phyloP scores from a whole-genome alignment of 2,329 filamentous ascomycete species.

The Exophiala spinifera region DNA sequence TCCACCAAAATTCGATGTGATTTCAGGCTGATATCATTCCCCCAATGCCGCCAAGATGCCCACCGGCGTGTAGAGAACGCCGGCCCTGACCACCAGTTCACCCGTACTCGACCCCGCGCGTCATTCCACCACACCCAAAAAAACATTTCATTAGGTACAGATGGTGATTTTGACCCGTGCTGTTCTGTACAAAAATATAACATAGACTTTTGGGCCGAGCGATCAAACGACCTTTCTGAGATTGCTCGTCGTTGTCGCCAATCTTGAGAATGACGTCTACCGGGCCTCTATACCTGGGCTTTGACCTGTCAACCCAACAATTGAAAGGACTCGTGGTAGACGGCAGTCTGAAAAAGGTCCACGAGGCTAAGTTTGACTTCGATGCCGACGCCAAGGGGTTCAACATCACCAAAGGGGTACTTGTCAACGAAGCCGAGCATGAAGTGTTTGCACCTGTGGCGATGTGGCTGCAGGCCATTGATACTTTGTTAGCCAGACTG shows the following conservation, averaged over 20 bases:
- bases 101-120: slow-evolving; percentile 11
- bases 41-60: slow-evolving; percentile 14
- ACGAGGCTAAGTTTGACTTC: slow-evolving; percentile 91
- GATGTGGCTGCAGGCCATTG: slow-evolving; percentile 90
- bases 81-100: not conserved
- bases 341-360: slow-evolving; percentile 73
- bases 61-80: slow-evolving; percentile 11
- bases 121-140: slow-evolving; percentile 29
- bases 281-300: slow-evolving; percentile 76
- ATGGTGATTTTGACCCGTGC: no score
- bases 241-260: not conserved
- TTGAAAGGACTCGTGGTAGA: slow-evolving; percentile 89
- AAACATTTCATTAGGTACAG: slow-evolving; percentile 3
- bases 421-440: slow-evolving; percentile 73
- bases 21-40: slow-evolving; percentile 30
- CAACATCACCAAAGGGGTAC: slow-evolving; percentile 81
- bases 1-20: slow-evolving; percentile 6
- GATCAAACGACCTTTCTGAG: not conserved
- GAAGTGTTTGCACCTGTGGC: slow-evolving; percentile 92
- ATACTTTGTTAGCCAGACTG: slow-evolving; percentile 75
- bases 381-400: slow-evolving; percentile 79
- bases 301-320: slow-evolving; percentile 96
- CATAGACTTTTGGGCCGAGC: not conserved
- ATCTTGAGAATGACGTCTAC: slow-evolving; percentile 37
- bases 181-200: no score